Evolutionary conservation across 306 rosid genomes (phyloP).

Genomic region (Lotus japonicus): DNA sequence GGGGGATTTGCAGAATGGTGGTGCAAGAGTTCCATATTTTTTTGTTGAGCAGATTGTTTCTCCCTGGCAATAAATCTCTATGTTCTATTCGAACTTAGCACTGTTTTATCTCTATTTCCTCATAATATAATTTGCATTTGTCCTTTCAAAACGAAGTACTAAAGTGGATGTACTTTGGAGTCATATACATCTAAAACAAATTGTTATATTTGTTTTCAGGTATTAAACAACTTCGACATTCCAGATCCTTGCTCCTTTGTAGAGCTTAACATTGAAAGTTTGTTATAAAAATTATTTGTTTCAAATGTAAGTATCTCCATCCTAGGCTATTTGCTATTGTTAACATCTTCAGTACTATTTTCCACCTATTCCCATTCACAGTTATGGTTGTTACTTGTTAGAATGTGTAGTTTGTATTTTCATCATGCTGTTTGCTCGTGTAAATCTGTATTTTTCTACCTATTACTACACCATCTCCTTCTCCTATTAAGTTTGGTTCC

Average conservation of each 20-base stretch:
- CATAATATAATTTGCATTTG: no score
- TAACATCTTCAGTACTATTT: no score
- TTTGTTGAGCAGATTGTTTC: not conserved
- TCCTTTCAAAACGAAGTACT: not conserved
- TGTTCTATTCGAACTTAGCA: not conserved
- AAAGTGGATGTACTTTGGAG: not conserved
- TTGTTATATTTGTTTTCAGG: constrained; percentile 47
- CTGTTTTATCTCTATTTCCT: not conserved
- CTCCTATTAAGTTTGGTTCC: not conserved
- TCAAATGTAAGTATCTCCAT: constrained; percentile 35
- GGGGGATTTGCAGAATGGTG: not conserved
- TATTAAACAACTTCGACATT: constrained; percentile 74
- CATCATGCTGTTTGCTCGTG: not conserved
- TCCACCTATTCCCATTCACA: no score
- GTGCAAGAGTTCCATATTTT: not conserved
- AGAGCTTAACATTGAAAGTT: constrained; percentile 61
- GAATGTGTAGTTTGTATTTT: not conserved
- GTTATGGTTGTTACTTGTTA: no score
- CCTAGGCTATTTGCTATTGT: not conserved
- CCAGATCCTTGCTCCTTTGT: constrained; percentile 91
- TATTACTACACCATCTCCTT: not conserved
- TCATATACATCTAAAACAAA: not conserved
- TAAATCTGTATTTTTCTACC: not conserved
- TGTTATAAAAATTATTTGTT: constrained; percentile 35
- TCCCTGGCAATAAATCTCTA: not conserved